Conservation (phyloP, 805 yeast species). For the Kregervanrija delftensis region DNA sequence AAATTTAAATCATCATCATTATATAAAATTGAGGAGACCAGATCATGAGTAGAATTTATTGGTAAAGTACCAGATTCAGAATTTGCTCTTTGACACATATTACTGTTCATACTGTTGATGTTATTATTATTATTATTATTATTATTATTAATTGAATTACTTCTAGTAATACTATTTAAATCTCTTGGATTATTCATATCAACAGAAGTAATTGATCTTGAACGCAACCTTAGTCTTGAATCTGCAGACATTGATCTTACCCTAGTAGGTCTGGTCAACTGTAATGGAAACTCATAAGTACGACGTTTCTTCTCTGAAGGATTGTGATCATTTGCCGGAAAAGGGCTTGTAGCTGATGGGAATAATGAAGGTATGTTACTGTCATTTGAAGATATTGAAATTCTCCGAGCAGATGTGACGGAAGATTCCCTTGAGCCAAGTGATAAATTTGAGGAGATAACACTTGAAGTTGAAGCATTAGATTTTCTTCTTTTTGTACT, state of each 20-base stretch:
- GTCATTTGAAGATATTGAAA: conserved; percentile 20
- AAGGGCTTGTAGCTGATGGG: conserved; percentile 23
- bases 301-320: background rate
- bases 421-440: conserved; percentile 23
- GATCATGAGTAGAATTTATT: conserved; percentile 1
- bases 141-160: conserved; percentile 1
- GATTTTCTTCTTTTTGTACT: conserved; percentile 17
- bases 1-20: conserved; percentile 8
- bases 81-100: too few species aligned
- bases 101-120: background rate
- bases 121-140: background rate
- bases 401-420: conserved; percentile 20
- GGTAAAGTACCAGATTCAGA: too few species aligned
- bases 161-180: conserved; percentile 2
- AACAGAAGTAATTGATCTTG: background rate
- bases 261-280: conserved; percentile 1
- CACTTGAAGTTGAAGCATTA: conserved; percentile 23
- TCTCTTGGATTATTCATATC: too few species aligned
- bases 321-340: conserved; percentile 2
- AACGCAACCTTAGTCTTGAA: conserved; percentile 9
- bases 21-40: conserved; percentile 6
- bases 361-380: conserved; percentile 20
- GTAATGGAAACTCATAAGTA: too few species aligned
- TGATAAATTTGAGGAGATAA: conserved; percentile 19
- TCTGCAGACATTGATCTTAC: conserved; percentile 13